phyloP scores from a whole-genome alignment of 495 filamentous ascomycete genomes.

The Aspergillus cavernicola region DNA sequence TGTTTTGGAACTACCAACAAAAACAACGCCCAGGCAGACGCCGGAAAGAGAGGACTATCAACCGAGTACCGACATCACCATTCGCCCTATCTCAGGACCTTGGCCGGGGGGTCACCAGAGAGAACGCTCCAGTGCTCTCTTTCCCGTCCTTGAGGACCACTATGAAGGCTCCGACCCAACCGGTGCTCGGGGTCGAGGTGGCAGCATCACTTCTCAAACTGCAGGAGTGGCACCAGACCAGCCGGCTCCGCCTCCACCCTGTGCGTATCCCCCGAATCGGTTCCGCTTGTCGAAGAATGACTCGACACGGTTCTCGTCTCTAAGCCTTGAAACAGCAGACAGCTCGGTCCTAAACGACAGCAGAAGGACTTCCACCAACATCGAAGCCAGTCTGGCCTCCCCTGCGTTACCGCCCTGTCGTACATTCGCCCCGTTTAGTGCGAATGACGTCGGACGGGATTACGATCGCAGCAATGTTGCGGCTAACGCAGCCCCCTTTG shows the following conservation, averaged over 20 bases:
- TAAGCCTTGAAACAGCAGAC: constrained; percentile 46
- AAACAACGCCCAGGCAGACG: constrained; percentile 39
- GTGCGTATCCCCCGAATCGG: constrained; percentile 32
- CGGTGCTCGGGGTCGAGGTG: constrained; percentile 28
- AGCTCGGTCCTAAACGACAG: constrained; percentile 48
- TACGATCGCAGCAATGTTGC: constrained; percentile 31
- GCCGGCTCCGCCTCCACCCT: constrained; percentile 45
- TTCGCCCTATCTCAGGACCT: constrained; percentile 32
- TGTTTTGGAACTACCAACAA: constrained; percentile 36
- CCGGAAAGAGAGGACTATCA: constrained; percentile 34
- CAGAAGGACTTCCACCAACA: constrained; percentile 23
- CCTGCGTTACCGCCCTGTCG: constrained; percentile 36
- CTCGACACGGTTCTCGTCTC: constrained; percentile 40
- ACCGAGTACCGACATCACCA: constrained; percentile 24
- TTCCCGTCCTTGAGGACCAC: constrained; percentile 27
- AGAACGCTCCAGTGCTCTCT: constrained; percentile 23
- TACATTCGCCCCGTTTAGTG: constrained; percentile 40
- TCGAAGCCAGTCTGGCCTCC: constrained; percentile 30
- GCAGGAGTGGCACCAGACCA: constrained; percentile 38
- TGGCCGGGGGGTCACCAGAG: constrained; percentile 27
- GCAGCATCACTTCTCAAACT: constrained; percentile 39
- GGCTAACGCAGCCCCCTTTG: constrained; percentile 25
- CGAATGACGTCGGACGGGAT: constrained; percentile 41
- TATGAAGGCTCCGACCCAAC: constrained; percentile 24
- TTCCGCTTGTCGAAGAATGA: constrained; percentile 40